phyloP scores from a whole-genome alignment of 192 early-diverging fungal species.

The Phlyctochytrium planicorne region DNA sequence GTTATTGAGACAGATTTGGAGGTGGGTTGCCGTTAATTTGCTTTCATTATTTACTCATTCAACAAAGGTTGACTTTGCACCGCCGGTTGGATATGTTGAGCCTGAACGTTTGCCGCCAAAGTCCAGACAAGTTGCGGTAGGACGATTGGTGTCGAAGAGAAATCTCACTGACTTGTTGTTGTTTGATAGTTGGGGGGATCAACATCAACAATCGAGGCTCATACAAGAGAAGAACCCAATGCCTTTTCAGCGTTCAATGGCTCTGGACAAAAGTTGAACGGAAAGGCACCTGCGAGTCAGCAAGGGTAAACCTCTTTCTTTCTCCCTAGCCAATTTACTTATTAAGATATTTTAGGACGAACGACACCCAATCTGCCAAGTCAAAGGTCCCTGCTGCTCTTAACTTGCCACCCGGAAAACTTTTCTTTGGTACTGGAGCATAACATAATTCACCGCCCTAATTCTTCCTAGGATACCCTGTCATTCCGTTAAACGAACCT shows the following conservation, averaged over 20 bases:
- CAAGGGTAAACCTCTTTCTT: not conserved
- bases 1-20: conserved; percentile 98
- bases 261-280: conserved; percentile 47
- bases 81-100: conserved; percentile 95
- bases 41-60: conserved; percentile 2
- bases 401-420: conserved; percentile 78
- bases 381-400: conserved; percentile 66
- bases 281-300: conserved; percentile 26
- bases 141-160: not conserved
- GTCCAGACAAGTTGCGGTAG: conserved; percentile 12
- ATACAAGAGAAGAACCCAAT: conserved; percentile 36
- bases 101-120: conserved; percentile 46
- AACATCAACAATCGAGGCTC: conserved; percentile 40
- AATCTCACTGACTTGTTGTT: not conserved
- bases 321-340: not conserved
- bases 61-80: conserved; percentile 83
- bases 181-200: conserved; percentile 18
- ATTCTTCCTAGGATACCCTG: conserved; percentile 56
- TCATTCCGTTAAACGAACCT: conserved; percentile 59
- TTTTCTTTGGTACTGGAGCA: conserved; percentile 72
- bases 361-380: not conserved
- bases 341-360: not conserved
- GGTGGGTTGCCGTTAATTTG: conserved; percentile 32
- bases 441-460: not conserved
- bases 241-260: conserved; percentile 50